Percentiles rank a stretch among this genome's conserved stretches.
phyloP scores from a whole-genome alignment of 306 rosid species.

The Macrotyloma uniflorum region DNA sequence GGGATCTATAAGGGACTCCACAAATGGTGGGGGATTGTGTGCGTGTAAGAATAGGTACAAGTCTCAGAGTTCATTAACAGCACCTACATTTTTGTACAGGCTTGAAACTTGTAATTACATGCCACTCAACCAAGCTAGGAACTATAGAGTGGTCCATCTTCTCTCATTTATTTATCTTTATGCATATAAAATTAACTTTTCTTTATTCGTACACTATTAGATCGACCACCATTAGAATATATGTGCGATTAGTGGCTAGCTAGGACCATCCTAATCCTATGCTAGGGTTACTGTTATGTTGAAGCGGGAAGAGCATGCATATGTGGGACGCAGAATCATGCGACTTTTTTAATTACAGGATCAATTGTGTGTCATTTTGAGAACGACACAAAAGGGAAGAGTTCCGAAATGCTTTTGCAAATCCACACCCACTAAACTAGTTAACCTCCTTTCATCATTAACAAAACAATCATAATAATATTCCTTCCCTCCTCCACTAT shows the following conservation, averaged over 20 bases:
- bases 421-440: constrained; percentile 24
- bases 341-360: constrained; percentile 30
- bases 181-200: not conserved
- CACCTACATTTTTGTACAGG: constrained; percentile 33
- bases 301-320: constrained; percentile 16
- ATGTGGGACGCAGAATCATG: constrained; percentile 26
- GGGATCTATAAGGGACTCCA: constrained; percentile 43
- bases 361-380: constrained; percentile 11
- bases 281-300: constrained; percentile 29
- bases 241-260: not conserved
- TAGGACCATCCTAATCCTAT: constrained; percentile 48
- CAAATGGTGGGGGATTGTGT: constrained; percentile 52
- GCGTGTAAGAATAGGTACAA: constrained; percentile 30
- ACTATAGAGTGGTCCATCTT: constrained; percentile 54
- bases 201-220: constrained; percentile 16
- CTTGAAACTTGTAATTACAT: constrained; percentile 56
- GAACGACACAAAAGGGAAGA: not conserved
- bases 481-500: constrained; percentile 7
- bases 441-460: constrained; percentile 24
- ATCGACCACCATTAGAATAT: constrained; percentile 9
- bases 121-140: constrained; percentile 27
- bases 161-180: not conserved
- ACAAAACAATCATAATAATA: constrained; percentile 1
- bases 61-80: constrained; percentile 26
- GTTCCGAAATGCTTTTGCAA: constrained; percentile 1